Evolutionary conservation across 768 basidiomycete species (phyloP).

Genomic region (Termitomyces sp.): DNA sequence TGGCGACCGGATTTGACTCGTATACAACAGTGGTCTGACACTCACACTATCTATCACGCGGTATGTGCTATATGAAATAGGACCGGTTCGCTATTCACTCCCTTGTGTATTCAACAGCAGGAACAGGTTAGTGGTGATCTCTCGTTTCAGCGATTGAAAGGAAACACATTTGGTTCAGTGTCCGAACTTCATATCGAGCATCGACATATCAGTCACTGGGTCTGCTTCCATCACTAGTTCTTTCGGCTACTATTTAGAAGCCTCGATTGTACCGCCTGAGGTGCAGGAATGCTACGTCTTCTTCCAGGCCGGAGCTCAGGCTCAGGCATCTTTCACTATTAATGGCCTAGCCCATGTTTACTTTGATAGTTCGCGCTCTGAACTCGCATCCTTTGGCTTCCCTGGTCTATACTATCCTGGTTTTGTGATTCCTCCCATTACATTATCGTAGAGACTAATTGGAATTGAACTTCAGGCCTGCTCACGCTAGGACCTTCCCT

Average conservation of each 20-base stretch:
- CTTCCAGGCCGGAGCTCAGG: background rate
- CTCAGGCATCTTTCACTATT: background rate
- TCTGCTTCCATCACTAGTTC: background rate
- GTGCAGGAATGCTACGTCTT: background rate
- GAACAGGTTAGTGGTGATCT: background rate
- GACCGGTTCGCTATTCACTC: background rate
- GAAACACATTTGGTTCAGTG: background rate
- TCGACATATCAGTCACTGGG: background rate
- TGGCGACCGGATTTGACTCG: background rate
- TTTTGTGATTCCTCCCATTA: background rate
- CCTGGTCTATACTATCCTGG: constrained; percentile 1
- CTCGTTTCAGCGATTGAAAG: background rate
- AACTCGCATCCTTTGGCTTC: constrained; percentile 1
- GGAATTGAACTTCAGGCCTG: background rate
- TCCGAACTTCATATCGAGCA: background rate
- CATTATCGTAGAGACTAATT: background rate
- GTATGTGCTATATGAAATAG: background rate
- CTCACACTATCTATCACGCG: background rate
- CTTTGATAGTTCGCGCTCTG: background rate
- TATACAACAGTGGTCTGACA: background rate
- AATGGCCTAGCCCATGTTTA: background rate
- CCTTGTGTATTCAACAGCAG: background rate
- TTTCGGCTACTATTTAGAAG: background rate
- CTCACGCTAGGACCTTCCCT: background rate
- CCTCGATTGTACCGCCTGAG: background rate